Percentiles rank a stretch among this genome's conserved stretches.
These are phyloP conservation scores for Leonotis leonurus DNA, from an alignment of 257 asterid genomes.

Conservation along the genomic window DNA sequence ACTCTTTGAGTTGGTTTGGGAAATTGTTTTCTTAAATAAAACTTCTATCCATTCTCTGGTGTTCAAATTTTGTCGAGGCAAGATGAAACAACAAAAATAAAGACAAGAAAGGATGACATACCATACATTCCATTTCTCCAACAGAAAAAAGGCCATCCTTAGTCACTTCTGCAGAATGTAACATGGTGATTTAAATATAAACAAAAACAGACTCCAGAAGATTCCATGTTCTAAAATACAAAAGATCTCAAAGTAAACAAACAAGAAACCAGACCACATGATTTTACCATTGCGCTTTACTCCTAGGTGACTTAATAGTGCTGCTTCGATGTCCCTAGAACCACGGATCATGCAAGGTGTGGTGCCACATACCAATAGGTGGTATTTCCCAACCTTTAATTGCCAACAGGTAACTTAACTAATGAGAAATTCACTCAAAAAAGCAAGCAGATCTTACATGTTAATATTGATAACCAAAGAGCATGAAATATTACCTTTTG, in stretches of 20 bases:
- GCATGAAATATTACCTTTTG: conserved; percentile 50
- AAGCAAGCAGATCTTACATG: background rate
- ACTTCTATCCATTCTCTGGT: too few relatives aligned
- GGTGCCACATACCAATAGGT: conserved; percentile 97
- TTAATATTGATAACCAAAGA: conserved; percentile 1
- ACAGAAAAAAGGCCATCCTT: conserved; percentile 98
- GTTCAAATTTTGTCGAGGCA: too few relatives aligned
- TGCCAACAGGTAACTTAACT: conserved; percentile 12
- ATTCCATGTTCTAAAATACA: background rate
- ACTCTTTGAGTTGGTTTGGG: too few relatives aligned
- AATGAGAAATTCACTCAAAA: conserved; percentile 11
- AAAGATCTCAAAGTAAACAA: background rate
- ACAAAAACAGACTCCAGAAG: conserved; percentile 1
- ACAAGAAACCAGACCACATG: background rate
- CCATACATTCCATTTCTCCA: conserved; percentile 99
- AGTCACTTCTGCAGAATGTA: conserved; percentile 72
- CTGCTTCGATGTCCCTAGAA: conserved; percentile 84
- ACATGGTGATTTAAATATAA: conserved; percentile 16
- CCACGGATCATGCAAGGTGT: conserved; percentile 99
- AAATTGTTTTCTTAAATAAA: too few relatives aligned
- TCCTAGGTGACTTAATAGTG: conserved; percentile 83
- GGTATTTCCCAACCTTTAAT: conserved; percentile 88
- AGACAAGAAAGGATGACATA: conserved; percentile 24
- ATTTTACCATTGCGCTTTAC: conserved; percentile 88
- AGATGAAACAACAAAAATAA: background rate